phyloP scores from a whole-genome alignment of 768 basidiomycete genomes.

The Lactarius hengduanensis region DNA sequence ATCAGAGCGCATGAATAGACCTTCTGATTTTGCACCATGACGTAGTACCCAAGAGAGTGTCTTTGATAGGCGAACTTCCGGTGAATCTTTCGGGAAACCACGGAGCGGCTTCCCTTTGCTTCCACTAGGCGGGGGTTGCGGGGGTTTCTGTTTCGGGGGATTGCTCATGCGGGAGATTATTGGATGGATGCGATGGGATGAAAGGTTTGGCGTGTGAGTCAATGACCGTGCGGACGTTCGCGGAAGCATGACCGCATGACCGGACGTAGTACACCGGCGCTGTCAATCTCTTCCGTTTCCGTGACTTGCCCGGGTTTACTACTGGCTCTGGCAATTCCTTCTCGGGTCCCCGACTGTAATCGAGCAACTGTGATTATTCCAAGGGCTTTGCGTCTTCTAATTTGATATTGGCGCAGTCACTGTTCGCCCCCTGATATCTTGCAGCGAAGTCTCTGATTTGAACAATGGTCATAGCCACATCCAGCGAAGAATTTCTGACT shows the following conservation, averaged over 20 bases:
- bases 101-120: slow-evolving; percentile 44
- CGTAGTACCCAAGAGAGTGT: slow-evolving; percentile 89
- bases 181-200: neutral
- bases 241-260: too few relatives aligned
- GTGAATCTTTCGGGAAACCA: slow-evolving; percentile 61
- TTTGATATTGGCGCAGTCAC: neutral
- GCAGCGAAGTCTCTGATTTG: neutral
- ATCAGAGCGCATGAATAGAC: slow-evolving; percentile 72
- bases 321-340: neutral
- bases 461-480: neutral
- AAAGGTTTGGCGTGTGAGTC: slow-evolving; percentile 5
- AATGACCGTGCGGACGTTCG: neutral
- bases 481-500: neutral
- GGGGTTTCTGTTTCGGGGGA: slow-evolving; percentile 14
- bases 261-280: neutral
- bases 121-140: slow-evolving; percentile 12
- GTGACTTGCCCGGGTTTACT: neutral
- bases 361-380: neutral
- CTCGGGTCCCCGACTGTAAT: slow-evolving; percentile 1
- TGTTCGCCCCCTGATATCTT: neutral
- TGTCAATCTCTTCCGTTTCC: neutral
- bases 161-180: slow-evolving; percentile 7
- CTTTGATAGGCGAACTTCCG: slow-evolving; percentile 74
- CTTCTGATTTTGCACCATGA: slow-evolving; percentile 80
- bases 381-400: neutral